phyloP scores from a whole-genome alignment of 2,329 filamentous ascomycete species.

The Aspergillus sp. region DNA sequence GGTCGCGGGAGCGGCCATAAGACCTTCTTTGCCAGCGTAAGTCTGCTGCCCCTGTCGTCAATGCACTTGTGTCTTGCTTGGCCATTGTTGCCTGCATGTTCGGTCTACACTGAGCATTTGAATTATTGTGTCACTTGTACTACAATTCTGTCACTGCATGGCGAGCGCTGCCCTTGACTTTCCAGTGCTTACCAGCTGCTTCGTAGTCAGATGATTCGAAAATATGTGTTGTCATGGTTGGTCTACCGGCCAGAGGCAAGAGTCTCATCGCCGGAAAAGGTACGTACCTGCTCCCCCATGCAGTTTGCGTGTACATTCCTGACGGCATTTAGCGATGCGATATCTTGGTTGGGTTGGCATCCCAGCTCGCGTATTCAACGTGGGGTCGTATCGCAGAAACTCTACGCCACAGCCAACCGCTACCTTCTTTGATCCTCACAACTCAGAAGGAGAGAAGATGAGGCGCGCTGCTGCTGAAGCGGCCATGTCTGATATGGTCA shows the following conservation, averaged over 20 bases:
- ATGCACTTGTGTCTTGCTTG: background rate
- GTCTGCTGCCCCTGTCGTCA: constrained; percentile 14
- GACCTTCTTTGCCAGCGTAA: constrained; percentile 38
- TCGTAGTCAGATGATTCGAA: constrained; percentile 92
- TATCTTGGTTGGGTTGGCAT: constrained; percentile 98
- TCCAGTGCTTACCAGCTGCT: constrained; percentile 9
- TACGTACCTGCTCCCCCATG: constrained; percentile 44
- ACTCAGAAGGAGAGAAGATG: constrained; percentile 85
- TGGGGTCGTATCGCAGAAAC: constrained; percentile 89
- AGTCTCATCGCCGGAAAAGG: constrained; percentile 97
- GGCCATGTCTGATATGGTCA: constrained; percentile 88
- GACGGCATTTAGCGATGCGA: constrained; percentile 66
- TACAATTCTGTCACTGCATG: background rate
- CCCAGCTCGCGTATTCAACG: constrained; percentile 91
- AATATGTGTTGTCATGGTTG: constrained; percentile 99
- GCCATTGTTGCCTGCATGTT: background rate
- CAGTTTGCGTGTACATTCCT: background rate
- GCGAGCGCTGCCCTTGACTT: background rate
- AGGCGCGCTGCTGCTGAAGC: constrained; percentile 86
- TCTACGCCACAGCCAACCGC: constrained; percentile 87
- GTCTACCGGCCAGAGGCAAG: constrained; percentile 91
- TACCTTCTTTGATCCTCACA: constrained; percentile 91
- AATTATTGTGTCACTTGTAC: background rate
- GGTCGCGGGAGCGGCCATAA: constrained; percentile 34
- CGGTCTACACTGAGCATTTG: background rate